A percentile compares a stretch with the other conserved stretches of the same genome.
phyloP scores from a whole-genome alignment of 176 grass and related monocot species.

The Cenchrus fungigraminus region DNA sequence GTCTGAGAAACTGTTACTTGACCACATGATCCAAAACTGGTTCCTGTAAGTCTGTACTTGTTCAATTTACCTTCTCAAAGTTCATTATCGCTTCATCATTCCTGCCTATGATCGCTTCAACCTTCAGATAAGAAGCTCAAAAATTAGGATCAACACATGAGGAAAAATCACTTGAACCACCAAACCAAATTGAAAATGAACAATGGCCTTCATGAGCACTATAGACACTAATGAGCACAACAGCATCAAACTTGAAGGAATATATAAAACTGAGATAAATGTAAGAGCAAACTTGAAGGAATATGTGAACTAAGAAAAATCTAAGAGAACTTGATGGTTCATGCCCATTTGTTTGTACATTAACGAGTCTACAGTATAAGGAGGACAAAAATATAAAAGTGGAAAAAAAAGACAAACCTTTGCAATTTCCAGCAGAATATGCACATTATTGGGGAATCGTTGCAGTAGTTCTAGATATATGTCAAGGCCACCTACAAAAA shows the following conservation, averaged over 20 bases:
- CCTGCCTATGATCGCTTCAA: constrained; percentile 89
- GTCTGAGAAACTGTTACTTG: not conserved
- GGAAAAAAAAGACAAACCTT: constrained; percentile 63
- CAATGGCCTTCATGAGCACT: constrained; percentile 13
- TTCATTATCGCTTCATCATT: constrained; percentile 93
- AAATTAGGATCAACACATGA: constrained; percentile 28
- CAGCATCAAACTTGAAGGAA: not conserved
- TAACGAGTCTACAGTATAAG: not conserved
- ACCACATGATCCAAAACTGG: not conserved
- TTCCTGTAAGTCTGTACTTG: constrained; percentile 26
- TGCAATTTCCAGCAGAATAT: constrained; percentile 91
- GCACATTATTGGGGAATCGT: constrained; percentile 89
- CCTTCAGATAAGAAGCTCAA: constrained; percentile 60
- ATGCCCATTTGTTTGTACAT: not conserved
- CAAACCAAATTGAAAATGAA: constrained; percentile 20
- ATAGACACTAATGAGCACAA: not conserved
- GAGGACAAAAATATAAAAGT: not conserved
- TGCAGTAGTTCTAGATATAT: constrained; percentile 86
- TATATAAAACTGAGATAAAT: constrained; percentile 17
- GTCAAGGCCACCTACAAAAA: constrained; percentile 85
- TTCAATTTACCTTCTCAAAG: constrained; percentile 89
- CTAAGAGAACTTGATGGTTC: constrained; percentile 2
- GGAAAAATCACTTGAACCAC: constrained; percentile 19
- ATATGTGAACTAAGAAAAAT: constrained; percentile 17
- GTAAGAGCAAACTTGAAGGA: constrained; percentile 20